These are phyloP conservation scores for Thielaviopsis euricoi DNA, from an alignment of 2,329 filamentous ascomycete genomes.

Conservation along the genomic window DNA sequence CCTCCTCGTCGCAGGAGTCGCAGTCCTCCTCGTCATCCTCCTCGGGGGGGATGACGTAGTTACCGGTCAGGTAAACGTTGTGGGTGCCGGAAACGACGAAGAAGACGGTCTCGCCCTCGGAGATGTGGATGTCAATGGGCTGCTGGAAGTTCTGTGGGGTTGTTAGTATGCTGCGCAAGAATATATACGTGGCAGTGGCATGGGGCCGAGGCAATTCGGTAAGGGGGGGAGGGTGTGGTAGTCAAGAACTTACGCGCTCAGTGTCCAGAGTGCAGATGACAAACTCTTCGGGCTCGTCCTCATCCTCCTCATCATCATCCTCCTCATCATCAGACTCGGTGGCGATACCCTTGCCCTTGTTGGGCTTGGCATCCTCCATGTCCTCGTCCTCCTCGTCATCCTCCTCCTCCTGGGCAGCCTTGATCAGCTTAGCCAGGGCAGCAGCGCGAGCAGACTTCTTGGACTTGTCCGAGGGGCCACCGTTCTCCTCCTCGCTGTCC, in stretches of 20 bases:
- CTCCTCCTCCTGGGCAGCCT: constrained; percentile 36
- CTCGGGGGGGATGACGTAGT: constrained; percentile 67
- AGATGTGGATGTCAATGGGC: constrained; percentile 79
- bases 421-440: constrained; percentile 58
- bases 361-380: constrained; percentile 53
- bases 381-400: constrained; percentile 48
- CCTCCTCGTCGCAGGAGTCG: constrained; percentile 29
- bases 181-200: not conserved
- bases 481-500: constrained; percentile 54
- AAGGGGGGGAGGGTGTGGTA: not conserved
- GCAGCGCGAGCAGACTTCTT: constrained; percentile 51
- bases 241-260: constrained; percentile 51
- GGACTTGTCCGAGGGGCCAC: constrained; percentile 88
- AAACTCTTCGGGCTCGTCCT: constrained; percentile 66
- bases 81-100: constrained; percentile 86
- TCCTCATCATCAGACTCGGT: constrained; percentile 41
- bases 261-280: constrained; percentile 94
- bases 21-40: constrained; percentile 44
- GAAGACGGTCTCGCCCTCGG: constrained; percentile 76
- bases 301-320: constrained; percentile 38
- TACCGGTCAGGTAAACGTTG: constrained; percentile 82
- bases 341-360: constrained; percentile 58
- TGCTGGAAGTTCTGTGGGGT: constrained; percentile 72
- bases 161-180: constrained; percentile 9
- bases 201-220: too few relatives aligned